phyloP scores from a whole-genome alignment of 768 basidiomycete genomes.

The Phylloporus arenicola region DNA sequence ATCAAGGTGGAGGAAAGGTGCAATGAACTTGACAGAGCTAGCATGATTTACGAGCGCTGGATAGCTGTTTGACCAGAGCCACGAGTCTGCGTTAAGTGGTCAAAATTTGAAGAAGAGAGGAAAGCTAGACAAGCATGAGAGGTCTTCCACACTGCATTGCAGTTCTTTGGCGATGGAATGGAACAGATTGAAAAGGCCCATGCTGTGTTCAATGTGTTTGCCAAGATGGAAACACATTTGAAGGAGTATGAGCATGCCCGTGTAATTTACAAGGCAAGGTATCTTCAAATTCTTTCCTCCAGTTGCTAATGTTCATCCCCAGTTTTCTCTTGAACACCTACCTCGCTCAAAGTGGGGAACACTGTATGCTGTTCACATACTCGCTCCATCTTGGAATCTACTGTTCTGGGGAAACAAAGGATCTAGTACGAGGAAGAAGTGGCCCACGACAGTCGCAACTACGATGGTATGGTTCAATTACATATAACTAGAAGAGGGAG shows the following conservation, averaged over 20 bases:
- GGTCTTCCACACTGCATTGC: conserved; percentile 86
- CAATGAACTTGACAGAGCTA: conserved; percentile 85
- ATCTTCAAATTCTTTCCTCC: not conserved
- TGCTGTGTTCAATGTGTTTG: conserved; percentile 87
- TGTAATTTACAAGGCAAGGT: conserved; percentile 90
- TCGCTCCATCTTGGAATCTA: conserved; percentile 80
- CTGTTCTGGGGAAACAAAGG: conserved; percentile 91
- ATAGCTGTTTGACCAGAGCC: conserved; percentile 72
- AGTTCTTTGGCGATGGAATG: conserved; percentile 85
- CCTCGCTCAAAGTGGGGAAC: conserved; percentile 86
- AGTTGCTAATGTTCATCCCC: not conserved
- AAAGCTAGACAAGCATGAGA: conserved; percentile 69
- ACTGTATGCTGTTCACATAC: conserved; percentile 91
- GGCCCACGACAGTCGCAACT: conserved; percentile 85
- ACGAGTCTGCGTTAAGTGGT: conserved; percentile 78
- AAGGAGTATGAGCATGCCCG: conserved; percentile 97
- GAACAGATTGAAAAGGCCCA: conserved; percentile 87
- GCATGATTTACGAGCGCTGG: conserved; percentile 90
- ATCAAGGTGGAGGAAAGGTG: conserved; percentile 97
- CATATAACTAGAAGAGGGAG: conserved; percentile 86
- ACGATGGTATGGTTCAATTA: conserved; percentile 99
- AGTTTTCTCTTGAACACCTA: conserved; percentile 94
- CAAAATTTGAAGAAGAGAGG: conserved; percentile 83
- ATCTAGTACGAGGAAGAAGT: conserved; percentile 99
- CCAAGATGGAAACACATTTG: conserved; percentile 93